These are phyloP conservation scores for Fabrea salina DNA, from an alignment of 169 alveolate species.

Conservation along the genomic window DNA sequence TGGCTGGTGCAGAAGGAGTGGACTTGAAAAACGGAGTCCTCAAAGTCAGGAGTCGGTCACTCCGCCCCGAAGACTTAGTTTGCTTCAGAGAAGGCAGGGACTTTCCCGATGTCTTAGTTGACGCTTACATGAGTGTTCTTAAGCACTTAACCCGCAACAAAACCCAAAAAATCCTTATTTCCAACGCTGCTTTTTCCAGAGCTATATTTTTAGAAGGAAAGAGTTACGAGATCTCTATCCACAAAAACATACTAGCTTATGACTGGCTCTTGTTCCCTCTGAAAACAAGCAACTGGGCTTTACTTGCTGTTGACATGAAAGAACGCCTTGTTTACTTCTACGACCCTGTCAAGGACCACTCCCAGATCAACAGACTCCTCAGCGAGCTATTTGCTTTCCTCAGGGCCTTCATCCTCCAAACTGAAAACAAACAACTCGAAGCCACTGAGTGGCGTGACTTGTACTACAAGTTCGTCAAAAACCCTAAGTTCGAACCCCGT, in stretches of 20 bases:
- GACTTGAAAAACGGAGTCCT: not conserved
- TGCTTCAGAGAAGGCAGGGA: conserved; percentile 14
- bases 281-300: no score
- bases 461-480: no score
- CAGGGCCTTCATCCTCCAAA: not conserved
- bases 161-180: no score
- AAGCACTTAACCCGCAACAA: not conserved
- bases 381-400: not conserved
- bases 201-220: no score
- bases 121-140: not conserved
- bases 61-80: not conserved
- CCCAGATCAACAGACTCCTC: not conserved
- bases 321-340: no score
- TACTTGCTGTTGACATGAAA: no score
- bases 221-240: no score
- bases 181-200: no score
- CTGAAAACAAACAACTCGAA: not conserved
- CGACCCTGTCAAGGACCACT: not conserved
- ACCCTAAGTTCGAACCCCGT: no score
- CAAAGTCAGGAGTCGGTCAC: not conserved
- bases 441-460: not conserved
- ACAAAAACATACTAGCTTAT: not conserved
- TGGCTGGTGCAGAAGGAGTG: no score
- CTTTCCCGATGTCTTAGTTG: conserved; percentile 12
- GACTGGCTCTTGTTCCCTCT: no score